phyloP scores from a whole-genome alignment of 345 rosid genomes.

The Mercurialis annua region DNA sequence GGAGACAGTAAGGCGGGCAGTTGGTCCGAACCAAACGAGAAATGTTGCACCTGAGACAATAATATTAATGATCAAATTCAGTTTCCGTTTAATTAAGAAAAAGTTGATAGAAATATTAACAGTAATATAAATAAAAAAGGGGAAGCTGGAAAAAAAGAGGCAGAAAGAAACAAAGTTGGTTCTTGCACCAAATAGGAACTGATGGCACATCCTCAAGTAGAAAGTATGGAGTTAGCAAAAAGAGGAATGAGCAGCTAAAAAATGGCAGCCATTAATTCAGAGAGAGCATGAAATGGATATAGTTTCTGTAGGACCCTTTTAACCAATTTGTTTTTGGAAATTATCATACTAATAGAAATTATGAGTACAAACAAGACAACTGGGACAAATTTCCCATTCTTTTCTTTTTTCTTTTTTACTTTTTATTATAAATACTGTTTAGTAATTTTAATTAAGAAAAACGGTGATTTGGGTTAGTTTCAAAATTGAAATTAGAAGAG shows the following conservation, averaged over 20 bases:
- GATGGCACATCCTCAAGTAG: conserved; percentile 34
- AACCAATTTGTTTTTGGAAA: not conserved
- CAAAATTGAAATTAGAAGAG: conserved; percentile 31
- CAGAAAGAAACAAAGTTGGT: not conserved
- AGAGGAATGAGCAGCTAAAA: conserved; percentile 35
- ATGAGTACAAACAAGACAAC: conserved; percentile 43
- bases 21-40: conserved; percentile 51
- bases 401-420: conserved; percentile 17
- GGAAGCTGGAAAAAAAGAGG: too few species aligned
- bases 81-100: too few species aligned
- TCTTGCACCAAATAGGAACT: conserved; percentile 17
- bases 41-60: conserved; percentile 37
- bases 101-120: too few species aligned
- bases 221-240: conserved; percentile 44
- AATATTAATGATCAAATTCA: too few species aligned
- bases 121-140: too few species aligned
- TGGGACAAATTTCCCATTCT: conserved; percentile 21
- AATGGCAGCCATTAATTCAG: conserved; percentile 39
- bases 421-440: conserved; percentile 17
- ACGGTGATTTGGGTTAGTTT: not conserved
- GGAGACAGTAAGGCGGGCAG: conserved; percentile 35
- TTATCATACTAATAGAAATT: too few species aligned
- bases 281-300: conserved; percentile 31
- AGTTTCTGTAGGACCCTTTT: conserved; percentile 36
- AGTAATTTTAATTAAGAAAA: conserved; percentile 15